Evolutionary conservation across 2,329 filamentous ascomycete species (phyloP), one percentile per base, ranked within the genome.

Genomic region (Pseudogymnoascus sp.): DNA sequence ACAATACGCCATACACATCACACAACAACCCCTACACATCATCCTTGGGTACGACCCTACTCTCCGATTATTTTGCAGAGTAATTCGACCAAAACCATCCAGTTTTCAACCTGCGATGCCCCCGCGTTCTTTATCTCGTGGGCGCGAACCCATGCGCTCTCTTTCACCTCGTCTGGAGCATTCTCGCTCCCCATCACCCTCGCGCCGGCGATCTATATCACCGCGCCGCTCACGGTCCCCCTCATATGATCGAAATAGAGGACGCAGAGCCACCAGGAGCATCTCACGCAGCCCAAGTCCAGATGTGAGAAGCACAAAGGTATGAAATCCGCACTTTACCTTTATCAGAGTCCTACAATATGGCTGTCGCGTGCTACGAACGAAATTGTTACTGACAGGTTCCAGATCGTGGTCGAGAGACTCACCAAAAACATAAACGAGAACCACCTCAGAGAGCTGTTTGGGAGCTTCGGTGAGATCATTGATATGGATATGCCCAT

Each of bases 361-460:
- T 63, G n/a, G n/a, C 21, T 61, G 35, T 61, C 59, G 33, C 59
- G 59, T 61, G 59, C 33, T 26, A 62, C 64, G 57, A 67, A 44
- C 21, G 40, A 5, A 11, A 1, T 63, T 47, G 36, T 65, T 71
- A 65, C 61, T 64, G 36, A 72, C 35, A 8, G 31, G 21, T 26
- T 42, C 10, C 70, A 97, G 90, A 93, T 99, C 73, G 91, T 99
- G 17, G 89, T 99, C 57, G 95, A 99, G 76, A 93, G 96, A 67
- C 82, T 99, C 72, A 96, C 93, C 3, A 96, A 96, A 76, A 97
- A 96, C 72, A 88, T 99, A 69, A 96, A 90, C 64, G 90, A 93
- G 74, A 84, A 84, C 17, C 95, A 99, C 71, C 79, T 99, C 6
- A 84, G 86, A 68, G 95, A 99, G 74, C 96, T 99, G 65, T 99